phyloP scores from a whole-genome alignment of 306 rosid species.

The Fagus sylvatica region DNA sequence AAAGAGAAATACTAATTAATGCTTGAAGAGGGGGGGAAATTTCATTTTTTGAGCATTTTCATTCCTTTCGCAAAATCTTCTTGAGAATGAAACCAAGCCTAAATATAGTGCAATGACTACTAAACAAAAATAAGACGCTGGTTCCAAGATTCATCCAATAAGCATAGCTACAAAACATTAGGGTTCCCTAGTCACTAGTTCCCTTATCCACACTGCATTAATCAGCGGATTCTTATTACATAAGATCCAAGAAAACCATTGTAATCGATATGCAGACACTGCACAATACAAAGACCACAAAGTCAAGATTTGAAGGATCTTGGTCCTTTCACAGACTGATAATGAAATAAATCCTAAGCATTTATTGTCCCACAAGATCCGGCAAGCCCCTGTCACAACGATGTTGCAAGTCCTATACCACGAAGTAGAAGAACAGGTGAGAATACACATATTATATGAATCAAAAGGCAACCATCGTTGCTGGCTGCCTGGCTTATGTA shows the following conservation, averaged over 20 bases:
- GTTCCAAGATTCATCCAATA: not conserved
- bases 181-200: not conserved
- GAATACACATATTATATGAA: constrained; percentile 35
- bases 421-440: constrained; percentile 52
- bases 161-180: not conserved
- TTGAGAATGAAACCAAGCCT: not conserved
- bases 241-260: not conserved
- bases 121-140: not conserved
- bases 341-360: constrained; percentile 35
- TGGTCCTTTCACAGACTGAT: constrained; percentile 36
- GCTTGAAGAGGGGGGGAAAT: too few species aligned
- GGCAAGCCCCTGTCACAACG: constrained; percentile 73
- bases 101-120: not conserved
- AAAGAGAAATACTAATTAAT: too few species aligned
- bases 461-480: constrained; percentile 19
- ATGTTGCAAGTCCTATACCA: constrained; percentile 78
- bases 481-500: constrained; percentile 20
- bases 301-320: constrained; percentile 31
- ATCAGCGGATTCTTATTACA: not conserved
- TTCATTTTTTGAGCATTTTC: not conserved
- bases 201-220: not conserved
- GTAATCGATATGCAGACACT: constrained; percentile 28
- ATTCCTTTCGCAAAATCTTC: not conserved
- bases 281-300: constrained; percentile 37
- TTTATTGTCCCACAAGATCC: constrained; percentile 50